Conservation (phyloP, 2,329 filamentous ascomycete genomes). For the Nemania diffusa region DNA sequence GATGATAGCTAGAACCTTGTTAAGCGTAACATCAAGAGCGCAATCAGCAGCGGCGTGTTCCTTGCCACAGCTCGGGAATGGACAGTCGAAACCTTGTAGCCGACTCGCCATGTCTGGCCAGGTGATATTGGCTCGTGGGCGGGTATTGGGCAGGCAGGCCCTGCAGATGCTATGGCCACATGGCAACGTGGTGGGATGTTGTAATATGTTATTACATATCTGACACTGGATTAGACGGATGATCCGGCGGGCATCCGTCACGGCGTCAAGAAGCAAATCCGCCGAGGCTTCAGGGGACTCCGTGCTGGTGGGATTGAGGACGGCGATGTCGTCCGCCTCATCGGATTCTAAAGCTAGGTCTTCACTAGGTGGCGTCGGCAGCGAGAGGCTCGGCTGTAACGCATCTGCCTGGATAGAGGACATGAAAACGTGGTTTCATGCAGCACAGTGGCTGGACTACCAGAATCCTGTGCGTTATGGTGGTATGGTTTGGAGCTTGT, state of each 20-base stretch:
- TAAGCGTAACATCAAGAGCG: conserved; percentile 78
- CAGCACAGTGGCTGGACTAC: neutral
- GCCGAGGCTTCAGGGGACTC: conserved; percentile 38
- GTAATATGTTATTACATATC: conserved; percentile 75
- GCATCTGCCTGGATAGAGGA: conserved; percentile 43
- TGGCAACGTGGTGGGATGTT: conserved; percentile 77
- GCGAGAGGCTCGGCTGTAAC: conserved; percentile 37
- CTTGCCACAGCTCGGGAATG: conserved; percentile 70
- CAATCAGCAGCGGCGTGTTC: conserved; percentile 84
- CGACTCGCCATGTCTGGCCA: conserved; percentile 78
- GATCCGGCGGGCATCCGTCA: conserved; percentile 68
- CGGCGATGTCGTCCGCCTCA: conserved; percentile 35
- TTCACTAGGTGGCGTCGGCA: conserved; percentile 38
- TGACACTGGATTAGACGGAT: conserved; percentile 82
- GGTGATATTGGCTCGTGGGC: conserved; percentile 75
- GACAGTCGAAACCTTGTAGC: conserved; percentile 77
- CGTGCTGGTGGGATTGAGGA: conserved; percentile 36
- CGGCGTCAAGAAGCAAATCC: conserved; percentile 55
- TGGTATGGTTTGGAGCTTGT: neutral
- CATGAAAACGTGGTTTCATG: conserved; percentile 42
- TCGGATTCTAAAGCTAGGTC: conserved; percentile 32
- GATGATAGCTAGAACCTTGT: conserved; percentile 73
- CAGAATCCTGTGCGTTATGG: neutral
- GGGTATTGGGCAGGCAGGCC: conserved; percentile 74
- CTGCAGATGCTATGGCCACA: conserved; percentile 84